Base-by-base conservation (phyloP, 2,329 filamentous ascomycete genomes). In the Westerdykella aurantiaca region DNA sequence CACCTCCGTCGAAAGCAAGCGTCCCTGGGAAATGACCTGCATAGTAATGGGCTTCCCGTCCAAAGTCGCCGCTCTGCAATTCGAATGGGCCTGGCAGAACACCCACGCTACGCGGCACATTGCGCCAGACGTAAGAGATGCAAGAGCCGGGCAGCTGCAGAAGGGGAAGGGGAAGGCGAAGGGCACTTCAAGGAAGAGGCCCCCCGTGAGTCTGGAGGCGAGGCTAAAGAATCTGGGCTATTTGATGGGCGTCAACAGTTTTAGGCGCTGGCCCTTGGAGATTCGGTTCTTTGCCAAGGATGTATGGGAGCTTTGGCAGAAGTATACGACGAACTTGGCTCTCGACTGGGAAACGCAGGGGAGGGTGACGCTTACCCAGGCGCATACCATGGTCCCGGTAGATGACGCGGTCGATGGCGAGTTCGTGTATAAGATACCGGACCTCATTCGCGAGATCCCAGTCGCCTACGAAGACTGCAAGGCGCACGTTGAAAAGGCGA, bases 31-130 rank as follows among this genome's bases (percentile, higher is more conserved):
- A 43, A 94, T 95, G 85, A 79, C 87, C 2, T 82, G 81, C 34
- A 74, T 96, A 5, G 85, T 97, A 1, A 86, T 86, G 6, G 91
- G 91, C 0, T 98, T 98, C 52, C 88, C 87, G 0, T 91, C 86
- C 53, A 84, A 84, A 58, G 81, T 91, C 31, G 88, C 87, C 0
- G 93, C 93, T 1, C 70, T 98, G 50, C 91, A 97, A 61, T 97
- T 98, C 61, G 91, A 97, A 85, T 96, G 91, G 91, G 90, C 91
- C 33, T 85, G 94, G 75, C 87, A 87, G 52, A 89, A 97, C 61
- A 81, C 89, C 1, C 85, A 93, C 61, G 66, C 84, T 29, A 90
- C 90, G 5, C 73, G 85, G 29, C 89, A 95, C 62, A 88, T 95
- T 45, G 77, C 85, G 37, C 48, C 52, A 33, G 50, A 62, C 23